phyloP scores from a whole-genome alignment of 257 asterid genomes.

The Cordia subcordata region DNA sequence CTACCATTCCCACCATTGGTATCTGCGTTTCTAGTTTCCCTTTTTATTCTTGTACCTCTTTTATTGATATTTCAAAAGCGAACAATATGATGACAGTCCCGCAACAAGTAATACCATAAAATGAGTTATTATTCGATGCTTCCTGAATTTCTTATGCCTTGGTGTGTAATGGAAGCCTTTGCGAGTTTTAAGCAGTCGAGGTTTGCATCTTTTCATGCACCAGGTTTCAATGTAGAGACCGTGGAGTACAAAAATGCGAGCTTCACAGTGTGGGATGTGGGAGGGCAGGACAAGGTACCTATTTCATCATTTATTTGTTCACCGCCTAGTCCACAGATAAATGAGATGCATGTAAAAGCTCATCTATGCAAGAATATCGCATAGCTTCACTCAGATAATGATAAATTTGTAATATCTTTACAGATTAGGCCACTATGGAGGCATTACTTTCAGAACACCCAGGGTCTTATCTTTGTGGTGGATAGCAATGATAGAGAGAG shows the following conservation, averaged over 20 bases:
- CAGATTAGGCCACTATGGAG: constrained; percentile 51
- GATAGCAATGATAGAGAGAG: constrained; percentile 46
- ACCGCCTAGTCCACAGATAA: too few species aligned
- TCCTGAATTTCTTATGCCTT: too few species aligned
- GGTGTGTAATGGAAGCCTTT: too few species aligned
- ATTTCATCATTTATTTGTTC: too few species aligned
- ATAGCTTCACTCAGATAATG: too few species aligned
- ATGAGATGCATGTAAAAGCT: too few species aligned
- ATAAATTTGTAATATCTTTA: neutral
- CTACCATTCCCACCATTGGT: constrained; percentile 53
- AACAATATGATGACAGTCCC: too few species aligned
- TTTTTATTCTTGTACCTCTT: neutral
- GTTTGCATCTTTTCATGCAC: neutral
- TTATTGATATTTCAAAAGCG: too few species aligned
- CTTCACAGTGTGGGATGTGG: constrained; percentile 52
- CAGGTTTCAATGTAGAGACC: constrained; percentile 51
- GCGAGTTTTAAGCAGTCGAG: too few species aligned
- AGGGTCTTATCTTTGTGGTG: constrained; percentile 45
- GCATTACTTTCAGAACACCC: constrained; percentile 42
- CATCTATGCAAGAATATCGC: too few species aligned
- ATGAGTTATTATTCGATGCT: too few species aligned
- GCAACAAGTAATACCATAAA: too few species aligned
- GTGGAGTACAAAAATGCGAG: constrained; percentile 44
- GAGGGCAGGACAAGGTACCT: constrained; percentile 50
- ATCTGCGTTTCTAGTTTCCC: neutral